Evolutionary conservation across 2,329 filamentous ascomycete species (phyloP), one percentile per base, ranked within the genome.

Genomic region (Diaporthe velutina): DNA sequence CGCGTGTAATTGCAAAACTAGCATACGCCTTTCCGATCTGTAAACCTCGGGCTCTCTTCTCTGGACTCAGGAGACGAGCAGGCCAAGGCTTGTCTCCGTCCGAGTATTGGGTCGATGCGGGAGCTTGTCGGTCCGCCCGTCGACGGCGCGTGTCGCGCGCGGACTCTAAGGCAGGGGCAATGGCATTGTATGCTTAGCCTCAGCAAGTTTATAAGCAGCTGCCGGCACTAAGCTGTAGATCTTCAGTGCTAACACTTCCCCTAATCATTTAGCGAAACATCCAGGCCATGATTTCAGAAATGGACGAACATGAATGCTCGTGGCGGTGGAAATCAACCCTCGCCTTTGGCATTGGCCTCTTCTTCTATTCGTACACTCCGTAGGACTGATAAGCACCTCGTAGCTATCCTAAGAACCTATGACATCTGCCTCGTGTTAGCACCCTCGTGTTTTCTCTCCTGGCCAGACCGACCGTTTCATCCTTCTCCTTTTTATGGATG

Each of bases 141-240:
- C 64, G 64, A 68, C 64, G 48, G 64, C 48, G 64, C 33, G 64
- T n/a, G 17, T 5, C 7, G 48, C 28, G 64, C 64, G 33, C 64
- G 48, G 64, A 54, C 64, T 68, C 64, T 68, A 68, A 68, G 30
- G 64, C 64, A 68, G 64, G 64, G 64, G 33, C 48, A 68, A 67
- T 67, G 5, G n/a, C 64, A 68, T 68, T 52, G 45, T 52, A 10
- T 15, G 22, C 48, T 28, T 67, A 67, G 64, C 30, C 45, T 30
- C 19, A 52, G 45, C 64, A 52, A 15, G n/a, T 40, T 54, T 3
- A 30, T 54, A 40, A 4, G 33, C 17, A 30, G 48, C 25, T 54
- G 48, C 15, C 48, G 64, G 40, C 64, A 68, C 45, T 68, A 54
- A 13, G 1, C 13, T 28, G 64, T 38, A 54, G 45, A 52, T 40